Base-by-base conservation (phyloP, 192 early-diverging fungal genomes). In the Coemansia sp. region DNA sequence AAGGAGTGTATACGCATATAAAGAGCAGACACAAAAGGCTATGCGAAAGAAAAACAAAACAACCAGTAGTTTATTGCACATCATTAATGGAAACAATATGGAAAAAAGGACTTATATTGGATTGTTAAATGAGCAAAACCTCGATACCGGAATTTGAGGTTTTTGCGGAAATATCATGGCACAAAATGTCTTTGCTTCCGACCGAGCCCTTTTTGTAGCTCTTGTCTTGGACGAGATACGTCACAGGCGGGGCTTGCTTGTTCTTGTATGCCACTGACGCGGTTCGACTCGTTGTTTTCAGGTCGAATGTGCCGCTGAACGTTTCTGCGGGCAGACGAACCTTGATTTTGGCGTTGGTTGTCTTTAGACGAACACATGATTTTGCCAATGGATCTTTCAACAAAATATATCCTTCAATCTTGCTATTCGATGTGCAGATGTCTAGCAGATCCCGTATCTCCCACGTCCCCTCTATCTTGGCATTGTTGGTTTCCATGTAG, bases 71-170 rank as follows among this genome's bases (percentile, higher is more conserved):
- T n/a, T n/a, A n/a, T n/a, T n/a, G n/a, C n/a, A n/a, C n/a, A n/a
- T n/a, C n/a, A n/a, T n/a, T n/a, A n/a, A n/a, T n/a, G n/a, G n/a
- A n/a, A n/a, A n/a, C n/a, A n/a, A n/a, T n/a, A n/a, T n/a, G n/a
- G n/a, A n/a, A n/a, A n/a, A n/a, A n/a, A n/a, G n/a, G n/a, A n/a
- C n/a, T n/a, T n/a, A n/a, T n/a, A n/a, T n/a, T n/a, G n/a, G n/a
- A 45, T 2, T 3, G 8, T 45, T 45, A 45, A 7, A 45, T 45
- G 2, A 45, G 42, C 42, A 45, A 45, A 11, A 45, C 12, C 12
- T 72, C 71, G 12, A 74, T 63, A 2, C n/a, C 33, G 38, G 72
- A 52, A 38, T 74, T 68, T 22, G 56, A 64, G 12, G 72, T 68
- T 25, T 54, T 59, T 4, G 72, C 72, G 22, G 49, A 56, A 33